Evolutionary conservation across 2,329 filamentous ascomycete genomes (phyloP).

Genomic region (Aspergillus hortae): DNA sequence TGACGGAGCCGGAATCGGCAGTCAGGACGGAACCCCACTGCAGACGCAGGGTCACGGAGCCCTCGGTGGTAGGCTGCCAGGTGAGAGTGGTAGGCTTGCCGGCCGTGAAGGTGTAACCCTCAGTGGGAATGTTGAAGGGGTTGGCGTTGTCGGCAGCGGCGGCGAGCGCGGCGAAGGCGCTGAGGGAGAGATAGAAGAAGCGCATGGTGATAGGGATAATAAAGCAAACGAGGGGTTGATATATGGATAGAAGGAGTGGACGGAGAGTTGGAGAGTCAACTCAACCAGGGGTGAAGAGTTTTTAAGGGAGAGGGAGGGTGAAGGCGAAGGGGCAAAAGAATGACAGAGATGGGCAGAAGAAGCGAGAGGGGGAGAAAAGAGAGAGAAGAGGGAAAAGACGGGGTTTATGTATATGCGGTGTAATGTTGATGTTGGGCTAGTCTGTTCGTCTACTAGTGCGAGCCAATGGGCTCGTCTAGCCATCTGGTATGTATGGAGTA

Average conservation of each 20-base stretch:
- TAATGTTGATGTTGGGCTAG: too few relatives aligned
- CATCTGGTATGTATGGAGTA: not conserved
- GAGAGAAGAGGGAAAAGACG: slow-evolving; percentile 9
- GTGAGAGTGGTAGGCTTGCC: slow-evolving; percentile 45
- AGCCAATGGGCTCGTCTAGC: too few relatives aligned
- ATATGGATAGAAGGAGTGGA: slow-evolving; percentile 2
- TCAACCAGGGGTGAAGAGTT: slow-evolving; percentile 1
- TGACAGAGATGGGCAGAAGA: slow-evolving; percentile 1
- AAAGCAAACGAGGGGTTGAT: not conserved
- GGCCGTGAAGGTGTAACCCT: slow-evolving; percentile 44
- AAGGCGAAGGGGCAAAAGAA: slow-evolving; percentile 2
- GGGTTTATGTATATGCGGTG: slow-evolving; percentile 2
- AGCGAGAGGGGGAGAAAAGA: not conserved
- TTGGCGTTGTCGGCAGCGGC: slow-evolving; percentile 42
- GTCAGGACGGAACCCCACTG: slow-evolving; percentile 43
- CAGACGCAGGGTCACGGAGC: slow-evolving; percentile 52
- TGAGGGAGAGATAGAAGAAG: slow-evolving; percentile 40
- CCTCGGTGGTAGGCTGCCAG: slow-evolving; percentile 49
- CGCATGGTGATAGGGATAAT: slow-evolving; percentile 40
- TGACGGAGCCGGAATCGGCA: slow-evolving; percentile 36
- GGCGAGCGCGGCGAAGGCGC: slow-evolving; percentile 44
- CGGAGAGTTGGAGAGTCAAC: not conserved
- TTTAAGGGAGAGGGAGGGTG: not conserved
- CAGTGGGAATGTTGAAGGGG: slow-evolving; percentile 46
- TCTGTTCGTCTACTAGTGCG: too few relatives aligned